Conservation (phyloP, 140 eudicot species). For the Ambrosia hybrid region DNA sequence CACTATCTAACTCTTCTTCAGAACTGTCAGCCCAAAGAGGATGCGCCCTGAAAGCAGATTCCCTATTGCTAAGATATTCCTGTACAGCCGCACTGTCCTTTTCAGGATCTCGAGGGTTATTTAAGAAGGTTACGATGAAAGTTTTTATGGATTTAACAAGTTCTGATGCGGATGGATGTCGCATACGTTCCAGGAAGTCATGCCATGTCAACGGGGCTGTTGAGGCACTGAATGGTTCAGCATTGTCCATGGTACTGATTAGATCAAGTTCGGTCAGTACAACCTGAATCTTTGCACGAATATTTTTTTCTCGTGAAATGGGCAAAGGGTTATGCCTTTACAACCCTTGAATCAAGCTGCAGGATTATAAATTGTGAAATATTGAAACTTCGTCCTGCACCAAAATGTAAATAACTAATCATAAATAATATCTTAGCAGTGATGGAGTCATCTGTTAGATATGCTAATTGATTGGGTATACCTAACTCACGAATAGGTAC, state of each 20-base stretch:
- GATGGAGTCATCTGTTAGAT: not conserved
- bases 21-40: conserved; percentile 90
- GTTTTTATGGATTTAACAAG: conserved; percentile 86
- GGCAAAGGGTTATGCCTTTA: conserved; percentile 29
- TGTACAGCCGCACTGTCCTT: conserved; percentile 89
- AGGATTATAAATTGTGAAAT: conserved; percentile 30
- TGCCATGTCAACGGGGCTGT: conserved; percentile 93
- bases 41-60: conserved; percentile 86
- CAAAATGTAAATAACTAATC: conserved; percentile 1
- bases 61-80: conserved; percentile 75
- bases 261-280: conserved; percentile 7
- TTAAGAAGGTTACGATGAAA: conserved; percentile 76
- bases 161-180: conserved; percentile 93
- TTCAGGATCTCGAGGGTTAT: conserved; percentile 80
- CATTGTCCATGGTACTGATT: conserved; percentile 52
- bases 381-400: conserved; percentile 34
- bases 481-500: conserved; percentile 8
- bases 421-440: not conserved
- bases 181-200: conserved; percentile 96
- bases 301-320: conserved; percentile 14
- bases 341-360: conserved; percentile 40
- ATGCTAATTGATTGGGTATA: not conserved
- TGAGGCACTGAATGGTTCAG: conserved; percentile 71
- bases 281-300: not conserved
- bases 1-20: conserved; percentile 92